These are phyloP conservation scores for Pseudofabraea citricarpa DNA, from an alignment of 2,329 filamentous ascomycete genomes.

Conservation along the genomic window DNA sequence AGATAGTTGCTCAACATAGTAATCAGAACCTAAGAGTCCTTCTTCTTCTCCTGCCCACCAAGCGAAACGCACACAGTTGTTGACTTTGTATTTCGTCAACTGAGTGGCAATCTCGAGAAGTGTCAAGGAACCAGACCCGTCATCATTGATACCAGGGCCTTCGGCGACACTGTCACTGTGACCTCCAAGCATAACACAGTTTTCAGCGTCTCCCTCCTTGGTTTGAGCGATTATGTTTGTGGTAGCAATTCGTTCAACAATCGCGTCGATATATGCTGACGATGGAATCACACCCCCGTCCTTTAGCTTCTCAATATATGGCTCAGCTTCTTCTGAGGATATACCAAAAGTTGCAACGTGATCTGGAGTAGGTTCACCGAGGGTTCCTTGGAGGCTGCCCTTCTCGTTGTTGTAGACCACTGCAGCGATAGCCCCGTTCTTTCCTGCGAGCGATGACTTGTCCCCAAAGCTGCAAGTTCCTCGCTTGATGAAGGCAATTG, in stretches of 20 bases:
- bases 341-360: constrained; percentile 68
- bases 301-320: constrained; percentile 49
- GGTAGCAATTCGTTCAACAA: constrained; percentile 35
- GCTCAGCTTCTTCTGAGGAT: constrained; percentile 51
- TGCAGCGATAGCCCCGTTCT: constrained; percentile 65
- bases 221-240: constrained; percentile 62
- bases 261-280: constrained; percentile 56
- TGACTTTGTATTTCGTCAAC: constrained; percentile 50
- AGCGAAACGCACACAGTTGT: constrained; percentile 62
- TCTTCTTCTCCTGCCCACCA: constrained; percentile 68
- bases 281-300: constrained; percentile 44
- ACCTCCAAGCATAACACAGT: constrained; percentile 61
- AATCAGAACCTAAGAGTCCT: constrained; percentile 58
- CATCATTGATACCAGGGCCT: constrained; percentile 46
- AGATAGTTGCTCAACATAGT: constrained; percentile 52
- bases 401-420: constrained; percentile 67
- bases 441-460: constrained; percentile 65
- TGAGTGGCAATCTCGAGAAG: constrained; percentile 59
- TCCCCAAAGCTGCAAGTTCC: constrained; percentile 67
- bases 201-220: constrained; percentile 50
- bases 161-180: constrained; percentile 60
- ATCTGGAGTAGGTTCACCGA: constrained; percentile 54
- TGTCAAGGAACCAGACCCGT: constrained; percentile 35
- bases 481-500: constrained; percentile 66
- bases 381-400: constrained; percentile 60